Percentiles rank a stretch among this genome's conserved stretches.
phyloP scores from a whole-genome alignment of 2,329 filamentous ascomycete genomes.

The Ustilaginoidea virens region DNA sequence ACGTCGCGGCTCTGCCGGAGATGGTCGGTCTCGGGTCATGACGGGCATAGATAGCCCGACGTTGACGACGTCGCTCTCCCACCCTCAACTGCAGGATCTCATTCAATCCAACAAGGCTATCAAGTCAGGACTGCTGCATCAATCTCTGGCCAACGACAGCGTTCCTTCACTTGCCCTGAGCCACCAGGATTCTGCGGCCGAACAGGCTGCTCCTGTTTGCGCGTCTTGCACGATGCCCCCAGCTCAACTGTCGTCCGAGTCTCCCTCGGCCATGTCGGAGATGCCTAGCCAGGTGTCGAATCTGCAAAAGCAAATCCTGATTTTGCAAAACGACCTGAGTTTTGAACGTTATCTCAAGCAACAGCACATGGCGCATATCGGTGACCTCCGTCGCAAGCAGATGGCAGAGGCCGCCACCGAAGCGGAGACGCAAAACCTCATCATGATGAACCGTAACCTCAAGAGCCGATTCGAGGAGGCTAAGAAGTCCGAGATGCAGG shows the following conservation, averaged over 20 bases:
- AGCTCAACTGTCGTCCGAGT: slow-evolving; percentile 10
- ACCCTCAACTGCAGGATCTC: slow-evolving; percentile 44
- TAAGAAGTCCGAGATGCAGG: slow-evolving; percentile 52
- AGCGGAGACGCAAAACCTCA: slow-evolving; percentile 67
- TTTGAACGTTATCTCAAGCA: slow-evolving; percentile 76
- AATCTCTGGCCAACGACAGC: slow-evolving; percentile 41
- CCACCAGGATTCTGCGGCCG: slow-evolving; percentile 29
- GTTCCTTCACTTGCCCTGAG: slow-evolving; percentile 37
- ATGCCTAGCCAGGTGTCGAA: slow-evolving; percentile 29
- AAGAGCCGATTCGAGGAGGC: slow-evolving; percentile 60
- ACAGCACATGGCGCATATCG: slow-evolving; percentile 70
- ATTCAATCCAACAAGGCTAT: slow-evolving; percentile 43
- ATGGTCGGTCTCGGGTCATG: slow-evolving; percentile 18
- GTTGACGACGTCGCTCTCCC: slow-evolving; percentile 32
- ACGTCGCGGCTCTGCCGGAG: slow-evolving; percentile 28
- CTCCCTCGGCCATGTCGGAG: slow-evolving; percentile 18
- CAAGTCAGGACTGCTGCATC: slow-evolving; percentile 39
- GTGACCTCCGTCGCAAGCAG: slow-evolving; percentile 58
- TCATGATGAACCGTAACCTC: slow-evolving; percentile 60
- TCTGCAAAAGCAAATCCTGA: slow-evolving; percentile 57
- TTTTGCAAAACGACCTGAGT: slow-evolving; percentile 65
- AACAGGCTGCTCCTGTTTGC: slow-evolving; percentile 19
- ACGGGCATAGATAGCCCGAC: slow-evolving; percentile 45
- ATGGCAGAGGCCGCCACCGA: slow-evolving; percentile 65
- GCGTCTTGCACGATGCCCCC: slow-evolving; percentile 11